Percentiles rank a stretch among this genome's conserved stretches.
Evolutionary conservation across 1,284 basidiomycete genomes (phyloP).

Genomic region (Gomphus bonarii): DNA sequence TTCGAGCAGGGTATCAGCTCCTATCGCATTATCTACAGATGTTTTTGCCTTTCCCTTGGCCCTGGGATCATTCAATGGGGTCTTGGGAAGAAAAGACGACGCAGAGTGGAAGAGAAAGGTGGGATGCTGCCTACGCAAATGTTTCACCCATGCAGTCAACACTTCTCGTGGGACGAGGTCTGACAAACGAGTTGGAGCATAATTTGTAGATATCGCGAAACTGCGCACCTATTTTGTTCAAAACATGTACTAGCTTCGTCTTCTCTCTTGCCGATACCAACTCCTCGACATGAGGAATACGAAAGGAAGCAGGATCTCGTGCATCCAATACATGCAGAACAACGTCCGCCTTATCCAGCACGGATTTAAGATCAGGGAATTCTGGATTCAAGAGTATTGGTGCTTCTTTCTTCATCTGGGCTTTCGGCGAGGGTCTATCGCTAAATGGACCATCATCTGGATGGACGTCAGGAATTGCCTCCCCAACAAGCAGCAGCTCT

Average conservation of each 20-base stretch:
- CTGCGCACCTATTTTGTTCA: slow-evolving; percentile 80
- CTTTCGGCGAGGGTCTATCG: slow-evolving; percentile 24
- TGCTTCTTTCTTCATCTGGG: slow-evolving; percentile 37
- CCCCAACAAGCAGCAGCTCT: slow-evolving; percentile 24
- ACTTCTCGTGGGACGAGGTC: slow-evolving; percentile 81
- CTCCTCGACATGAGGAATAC: slow-evolving; percentile 58
- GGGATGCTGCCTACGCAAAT: slow-evolving; percentile 59
- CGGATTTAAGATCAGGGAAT: slow-evolving; percentile 57
- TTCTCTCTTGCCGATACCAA: slow-evolving; percentile 34
- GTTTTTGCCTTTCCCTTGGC: slow-evolving; percentile 34
- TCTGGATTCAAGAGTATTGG: slow-evolving; percentile 58
- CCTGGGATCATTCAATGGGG: slow-evolving; percentile 19
- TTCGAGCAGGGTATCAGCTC: slow-evolving; percentile 37
- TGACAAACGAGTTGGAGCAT: slow-evolving; percentile 24
- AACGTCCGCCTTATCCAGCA: slow-evolving; percentile 76
- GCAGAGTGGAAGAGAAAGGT: slow-evolving; percentile 79
- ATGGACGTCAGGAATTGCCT: slow-evolving; percentile 26
- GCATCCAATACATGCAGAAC: slow-evolving; percentile 81
- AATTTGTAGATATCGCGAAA: not conserved
- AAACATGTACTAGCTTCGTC: slow-evolving; percentile 55
- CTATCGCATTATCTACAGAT: slow-evolving; percentile 44
- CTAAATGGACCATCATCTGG: slow-evolving; percentile 34
- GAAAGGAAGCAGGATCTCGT: slow-evolving; percentile 66
- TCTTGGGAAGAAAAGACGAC: slow-evolving; percentile 46
- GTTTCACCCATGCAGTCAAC: slow-evolving; percentile 64